These are phyloP conservation scores for Pisolithus albus DNA, from an alignment of 768 basidiomycete genomes.

Conservation along the genomic window DNA sequence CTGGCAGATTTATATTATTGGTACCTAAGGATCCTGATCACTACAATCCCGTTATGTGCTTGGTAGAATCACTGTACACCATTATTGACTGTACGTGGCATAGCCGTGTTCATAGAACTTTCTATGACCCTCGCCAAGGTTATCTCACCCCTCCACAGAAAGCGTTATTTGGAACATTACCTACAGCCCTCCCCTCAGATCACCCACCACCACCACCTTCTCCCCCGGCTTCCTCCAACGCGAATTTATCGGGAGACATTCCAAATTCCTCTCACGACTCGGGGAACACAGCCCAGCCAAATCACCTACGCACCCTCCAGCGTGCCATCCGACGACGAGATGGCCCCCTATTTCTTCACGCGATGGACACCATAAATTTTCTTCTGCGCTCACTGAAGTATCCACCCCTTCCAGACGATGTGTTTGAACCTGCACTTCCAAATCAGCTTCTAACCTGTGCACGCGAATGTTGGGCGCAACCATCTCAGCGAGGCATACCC, in stretches of 20 bases:
- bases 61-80: conserved; percentile 63
- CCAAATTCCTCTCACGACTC: conserved; percentile 23
- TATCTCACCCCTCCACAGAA: conserved; percentile 66
- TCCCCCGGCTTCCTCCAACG: conserved; percentile 29
- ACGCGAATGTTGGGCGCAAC: conserved; percentile 35
- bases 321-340: conserved; percentile 64
- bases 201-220: conserved; percentile 29
- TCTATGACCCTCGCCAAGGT: conserved; percentile 30
- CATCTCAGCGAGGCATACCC: conserved; percentile 46
- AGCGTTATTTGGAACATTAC: conserved; percentile 60
- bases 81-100: conserved; percentile 64
- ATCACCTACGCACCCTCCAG: conserved; percentile 55
- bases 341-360: conserved; percentile 63
- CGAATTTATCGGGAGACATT: conserved; percentile 15
- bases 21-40: conserved; percentile 81
- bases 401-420: conserved; percentile 47
- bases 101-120: background rate
- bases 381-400: conserved; percentile 62
- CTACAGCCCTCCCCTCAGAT: conserved; percentile 31
- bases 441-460: conserved; percentile 47
- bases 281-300: conserved; percentile 19
- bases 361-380: conserved; percentile 55
- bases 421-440: conserved; percentile 36
- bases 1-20: conserved; percentile 62
- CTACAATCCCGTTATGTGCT: conserved; percentile 78